Evolutionary conservation across 345 rosid species (phyloP).

Genomic region (Lumnitzera racemosa): DNA sequence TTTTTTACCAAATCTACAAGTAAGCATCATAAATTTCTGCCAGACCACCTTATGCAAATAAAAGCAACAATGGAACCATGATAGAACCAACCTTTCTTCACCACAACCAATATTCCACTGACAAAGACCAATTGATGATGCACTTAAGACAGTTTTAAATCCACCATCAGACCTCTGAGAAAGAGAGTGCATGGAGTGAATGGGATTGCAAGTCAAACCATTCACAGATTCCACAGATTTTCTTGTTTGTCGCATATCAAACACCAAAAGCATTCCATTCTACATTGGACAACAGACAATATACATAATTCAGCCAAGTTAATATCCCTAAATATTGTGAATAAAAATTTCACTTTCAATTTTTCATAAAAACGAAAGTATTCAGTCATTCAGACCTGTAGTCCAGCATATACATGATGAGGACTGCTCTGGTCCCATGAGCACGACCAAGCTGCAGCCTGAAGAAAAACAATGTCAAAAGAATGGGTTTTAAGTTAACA

Average conservation of each 20-base stretch:
- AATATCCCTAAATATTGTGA: slow-evolving; percentile 1
- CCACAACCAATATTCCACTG: slow-evolving; percentile 54
- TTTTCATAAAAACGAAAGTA: not conserved
- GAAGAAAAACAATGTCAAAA: not conserved
- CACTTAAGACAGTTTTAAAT: slow-evolving; percentile 46
- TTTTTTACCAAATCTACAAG: not conserved
- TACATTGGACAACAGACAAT: slow-evolving; percentile 17
- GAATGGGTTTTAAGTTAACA: not conserved
- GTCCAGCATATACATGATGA: slow-evolving; percentile 70
- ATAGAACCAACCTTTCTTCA: slow-evolving; percentile 47
- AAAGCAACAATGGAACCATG: not conserved
- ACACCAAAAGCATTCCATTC: slow-evolving; percentile 68
- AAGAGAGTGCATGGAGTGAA: slow-evolving; percentile 64
- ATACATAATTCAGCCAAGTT: not conserved
- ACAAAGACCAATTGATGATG: slow-evolving; percentile 77
- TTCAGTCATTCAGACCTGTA: slow-evolving; percentile 44
- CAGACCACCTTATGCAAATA: not conserved
- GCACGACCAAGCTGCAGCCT: slow-evolving; percentile 94
- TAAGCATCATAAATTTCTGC: not conserved
- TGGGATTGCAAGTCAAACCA: slow-evolving; percentile 66
- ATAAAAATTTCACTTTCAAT: not conserved
- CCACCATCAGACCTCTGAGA: slow-evolving; percentile 25
- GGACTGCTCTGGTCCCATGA: slow-evolving; percentile 74
- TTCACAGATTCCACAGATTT: slow-evolving; percentile 41
- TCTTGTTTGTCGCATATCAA: slow-evolving; percentile 76